Evolutionary conservation across 768 basidiomycete genomes (phyloP).

Genomic region (Hypsizygus marmoreus): DNA sequence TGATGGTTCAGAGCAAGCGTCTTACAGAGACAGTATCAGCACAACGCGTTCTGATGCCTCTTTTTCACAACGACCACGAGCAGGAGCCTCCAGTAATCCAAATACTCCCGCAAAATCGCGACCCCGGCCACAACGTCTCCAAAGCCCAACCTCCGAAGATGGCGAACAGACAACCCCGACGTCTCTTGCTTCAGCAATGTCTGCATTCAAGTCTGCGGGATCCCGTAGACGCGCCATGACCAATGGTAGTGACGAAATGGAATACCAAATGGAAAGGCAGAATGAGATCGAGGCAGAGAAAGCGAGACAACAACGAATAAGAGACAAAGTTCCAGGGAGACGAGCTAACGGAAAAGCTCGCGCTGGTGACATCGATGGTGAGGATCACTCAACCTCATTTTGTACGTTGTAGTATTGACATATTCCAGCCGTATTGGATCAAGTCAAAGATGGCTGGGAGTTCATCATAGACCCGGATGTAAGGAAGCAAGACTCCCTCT

Average conservation of each 20-base stretch:
- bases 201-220: conserved; percentile 71
- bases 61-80: conserved; percentile 8
- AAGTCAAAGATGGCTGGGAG: conserved; percentile 90
- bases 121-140: conserved; percentile 31
- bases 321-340: conserved; percentile 65
- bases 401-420: conserved; percentile 3
- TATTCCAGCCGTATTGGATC: conserved; percentile 71
- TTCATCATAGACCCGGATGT: conserved; percentile 84
- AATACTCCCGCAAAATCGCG: conserved; percentile 17
- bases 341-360: conserved; percentile 53
- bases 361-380: conserved; percentile 86
- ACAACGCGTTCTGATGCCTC: conserved; percentile 40
- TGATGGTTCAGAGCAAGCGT: conserved; percentile 48
- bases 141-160: conserved; percentile 33
- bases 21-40: conserved; percentile 52
- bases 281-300: conserved; percentile 65
- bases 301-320: conserved; percentile 67
- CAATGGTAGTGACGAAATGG: conserved; percentile 52
- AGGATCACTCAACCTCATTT: conserved; percentile 24
- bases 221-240: conserved; percentile 56
- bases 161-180: conserved; percentile 44
- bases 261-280: conserved; percentile 59
- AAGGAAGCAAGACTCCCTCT: conserved; percentile 25
- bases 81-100: conserved; percentile 12
- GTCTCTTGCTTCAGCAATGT: conserved; percentile 56